Evolutionary conservation across 2,329 filamentous ascomycete species (phyloP).

Genomic region (Xylariaceae sp.): DNA sequence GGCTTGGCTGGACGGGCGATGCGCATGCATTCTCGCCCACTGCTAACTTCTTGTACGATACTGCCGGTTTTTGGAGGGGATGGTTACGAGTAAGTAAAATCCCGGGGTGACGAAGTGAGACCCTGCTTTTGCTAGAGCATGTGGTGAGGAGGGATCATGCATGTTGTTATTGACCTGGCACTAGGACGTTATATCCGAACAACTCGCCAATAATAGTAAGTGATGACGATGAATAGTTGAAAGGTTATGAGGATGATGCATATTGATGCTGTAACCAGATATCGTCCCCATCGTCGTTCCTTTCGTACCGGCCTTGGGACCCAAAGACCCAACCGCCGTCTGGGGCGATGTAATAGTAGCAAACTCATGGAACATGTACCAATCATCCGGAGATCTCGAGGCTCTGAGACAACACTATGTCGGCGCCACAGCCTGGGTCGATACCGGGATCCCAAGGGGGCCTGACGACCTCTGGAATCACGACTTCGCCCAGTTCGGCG

Average conservation of each 20-base stretch:
- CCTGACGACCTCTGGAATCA: conserved; percentile 38
- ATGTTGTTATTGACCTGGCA: neutral
- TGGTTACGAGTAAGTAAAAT: conserved; percentile 39
- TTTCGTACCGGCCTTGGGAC: conserved; percentile 22
- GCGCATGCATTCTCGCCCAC: conserved; percentile 42
- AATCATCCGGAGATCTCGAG: conserved; percentile 34
- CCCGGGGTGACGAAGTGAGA: neutral
- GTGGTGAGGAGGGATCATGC: neutral
- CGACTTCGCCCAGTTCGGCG: conserved; percentile 36
- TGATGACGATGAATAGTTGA: neutral
- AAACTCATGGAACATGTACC: conserved; percentile 39
- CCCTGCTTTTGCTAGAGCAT: neutral
- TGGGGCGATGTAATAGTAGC: conserved; percentile 42
- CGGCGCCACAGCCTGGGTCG: conserved; percentile 39
- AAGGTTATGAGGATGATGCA: neutral
- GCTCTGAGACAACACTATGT: conserved; percentile 37
- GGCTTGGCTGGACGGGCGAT: conserved; percentile 47
- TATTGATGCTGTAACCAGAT: conserved; percentile 16
- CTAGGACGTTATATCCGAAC: conserved; percentile 38
- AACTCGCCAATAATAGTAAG: conserved; percentile 25
- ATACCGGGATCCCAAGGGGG: conserved; percentile 33
- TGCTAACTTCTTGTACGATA: conserved; percentile 51
- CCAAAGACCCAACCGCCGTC: conserved; percentile 30
- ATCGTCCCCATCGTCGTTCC: conserved; percentile 31
- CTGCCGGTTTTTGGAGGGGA: conserved; percentile 42